A percentile compares a stretch with the other conserved stretches of the same genome.
Conservation (phyloP, 2,329 filamentous ascomycete genomes). For the Samsoniella hepiali region DNA sequence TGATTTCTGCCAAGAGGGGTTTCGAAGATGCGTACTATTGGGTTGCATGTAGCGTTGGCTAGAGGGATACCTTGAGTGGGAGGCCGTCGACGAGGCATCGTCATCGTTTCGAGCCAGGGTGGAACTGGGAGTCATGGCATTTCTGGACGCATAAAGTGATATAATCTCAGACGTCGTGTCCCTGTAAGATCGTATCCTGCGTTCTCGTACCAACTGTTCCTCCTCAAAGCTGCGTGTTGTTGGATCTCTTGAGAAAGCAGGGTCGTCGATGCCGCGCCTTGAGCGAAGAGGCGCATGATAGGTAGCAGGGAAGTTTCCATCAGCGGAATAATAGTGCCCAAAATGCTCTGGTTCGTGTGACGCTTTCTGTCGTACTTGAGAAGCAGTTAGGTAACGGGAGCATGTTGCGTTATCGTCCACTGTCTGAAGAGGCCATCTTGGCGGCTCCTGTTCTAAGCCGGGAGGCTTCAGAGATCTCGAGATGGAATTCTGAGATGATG, state of each 20-base stretch:
- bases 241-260: slow-evolving; percentile 28
- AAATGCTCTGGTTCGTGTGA: not conserved
- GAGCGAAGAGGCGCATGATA: slow-evolving; percentile 30
- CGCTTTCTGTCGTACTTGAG: not conserved
- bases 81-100: not conserved
- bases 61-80: not conserved
- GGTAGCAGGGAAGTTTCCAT: slow-evolving; percentile 25
- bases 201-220: slow-evolving; percentile 37
- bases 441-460: not conserved
- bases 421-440: slow-evolving; percentile 12
- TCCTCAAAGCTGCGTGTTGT: slow-evolving; percentile 32
- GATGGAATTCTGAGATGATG: not conserved
- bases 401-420: slow-evolving; percentile 11
- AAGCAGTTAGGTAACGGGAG: not conserved
- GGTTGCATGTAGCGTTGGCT: slow-evolving; percentile 3
- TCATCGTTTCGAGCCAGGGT: not conserved
- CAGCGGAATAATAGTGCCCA: not conserved
- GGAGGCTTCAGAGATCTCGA: not conserved
- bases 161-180: slow-evolving; percentile 54
- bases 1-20: slow-evolving; percentile 28
- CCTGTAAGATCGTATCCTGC: slow-evolving; percentile 46
- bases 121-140: not conserved
- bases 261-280: slow-evolving; percentile 31
- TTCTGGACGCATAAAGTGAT: slow-evolving; percentile 49
- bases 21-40: slow-evolving; percentile 2